Conservation (phyloP, 257 asterid species). For the Plantago major region DNA sequence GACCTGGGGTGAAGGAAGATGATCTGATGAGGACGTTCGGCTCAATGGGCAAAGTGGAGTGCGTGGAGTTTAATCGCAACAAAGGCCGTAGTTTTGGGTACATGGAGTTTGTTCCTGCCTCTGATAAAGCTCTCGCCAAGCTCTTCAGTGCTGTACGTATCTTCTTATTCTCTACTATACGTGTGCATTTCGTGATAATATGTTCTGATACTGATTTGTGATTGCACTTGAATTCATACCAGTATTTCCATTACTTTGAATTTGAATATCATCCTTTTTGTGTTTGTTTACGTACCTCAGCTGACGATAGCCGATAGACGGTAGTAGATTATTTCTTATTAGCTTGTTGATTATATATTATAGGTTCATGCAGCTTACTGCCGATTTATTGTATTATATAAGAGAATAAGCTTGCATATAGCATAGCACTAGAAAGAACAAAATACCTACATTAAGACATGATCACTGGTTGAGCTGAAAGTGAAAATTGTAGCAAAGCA, state of each 20-base stretch:
- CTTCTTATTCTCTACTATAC: conserved; percentile 8
- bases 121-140: conserved; percentile 81
- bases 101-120: conserved; percentile 66
- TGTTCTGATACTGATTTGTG: not conserved
- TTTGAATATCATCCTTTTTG: not conserved
- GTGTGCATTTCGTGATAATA: not conserved
- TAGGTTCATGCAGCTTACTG: not conserved
- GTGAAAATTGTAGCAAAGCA: no score
- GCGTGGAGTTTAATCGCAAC: conserved; percentile 66
- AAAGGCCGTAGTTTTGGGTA: conserved; percentile 88
- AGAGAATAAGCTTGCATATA: no score
- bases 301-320: no score
- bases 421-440: no score
- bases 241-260: no score
- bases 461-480: no score
- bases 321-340: no score
- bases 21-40: conserved; percentile 74
- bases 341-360: no score
- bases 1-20: conserved; percentile 46
- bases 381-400: not conserved
- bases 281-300: not conserved
- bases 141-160: conserved; percentile 78
- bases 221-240: not conserved
- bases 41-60: conserved; percentile 66
- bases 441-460: no score